Evolutionary conservation across 1,139 yeast genomes (phyloP).

Genomic region (Magnusiomyces paraingens): DNA sequence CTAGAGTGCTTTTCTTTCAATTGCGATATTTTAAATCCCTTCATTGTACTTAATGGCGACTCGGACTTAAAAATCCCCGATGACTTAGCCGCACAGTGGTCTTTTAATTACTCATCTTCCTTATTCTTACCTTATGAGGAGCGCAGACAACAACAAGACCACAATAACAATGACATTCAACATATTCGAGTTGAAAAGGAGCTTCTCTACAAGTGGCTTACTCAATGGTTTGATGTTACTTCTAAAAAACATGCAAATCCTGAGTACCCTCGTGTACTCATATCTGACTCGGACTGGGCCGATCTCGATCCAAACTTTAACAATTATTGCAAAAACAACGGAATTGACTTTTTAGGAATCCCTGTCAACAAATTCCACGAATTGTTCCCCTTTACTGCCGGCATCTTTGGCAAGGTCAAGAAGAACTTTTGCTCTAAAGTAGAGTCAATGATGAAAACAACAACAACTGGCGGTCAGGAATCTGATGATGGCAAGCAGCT

Average conservation of each 20-base stretch:
- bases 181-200: neutral
- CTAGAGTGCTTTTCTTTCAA: conserved; percentile 12
- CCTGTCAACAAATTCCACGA: conserved; percentile 11
- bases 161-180: neutral
- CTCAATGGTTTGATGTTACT: neutral
- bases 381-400: conserved; percentile 11
- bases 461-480: neutral
- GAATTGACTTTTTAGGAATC: conserved; percentile 7
- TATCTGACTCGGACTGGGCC: neutral
- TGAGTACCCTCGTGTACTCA: neutral
- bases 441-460: conserved; percentile 7
- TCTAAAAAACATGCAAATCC: neutral
- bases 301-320: neutral
- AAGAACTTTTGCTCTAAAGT: conserved; percentile 12
- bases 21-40: conserved; percentile 9
- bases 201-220: neutral
- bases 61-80: neutral
- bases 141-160: neutral
- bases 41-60: conserved; percentile 1
- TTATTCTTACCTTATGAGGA: no score
- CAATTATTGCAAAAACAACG: conserved; percentile 2
- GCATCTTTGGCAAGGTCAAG: conserved; percentile 10
- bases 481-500: neutral
- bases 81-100: neutral
- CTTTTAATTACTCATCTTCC: no score